Percentiles rank a stretch among this genome's conserved stretches.
Evolutionary conservation across 768 basidiomycete species (phyloP).

Genomic region (Xerocomus brunneocitrinus): DNA sequence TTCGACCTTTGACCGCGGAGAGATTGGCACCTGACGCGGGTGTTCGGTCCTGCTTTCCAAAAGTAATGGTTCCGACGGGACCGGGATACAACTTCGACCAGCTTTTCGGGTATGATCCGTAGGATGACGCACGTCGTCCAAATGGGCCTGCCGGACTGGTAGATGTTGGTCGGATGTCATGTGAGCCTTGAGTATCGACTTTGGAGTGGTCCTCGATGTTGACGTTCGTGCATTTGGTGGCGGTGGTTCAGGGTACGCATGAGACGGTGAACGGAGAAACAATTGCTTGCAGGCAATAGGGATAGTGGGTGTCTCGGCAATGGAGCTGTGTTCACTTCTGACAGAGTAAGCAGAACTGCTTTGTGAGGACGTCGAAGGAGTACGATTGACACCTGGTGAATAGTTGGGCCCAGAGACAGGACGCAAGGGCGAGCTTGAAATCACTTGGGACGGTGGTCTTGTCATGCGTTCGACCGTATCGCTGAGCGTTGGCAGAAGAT

Average conservation of each 20-base stretch:
- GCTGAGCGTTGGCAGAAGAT: conserved; percentile 63
- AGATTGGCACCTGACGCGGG: neutral
- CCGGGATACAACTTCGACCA: conserved; percentile 3
- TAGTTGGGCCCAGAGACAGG: neutral
- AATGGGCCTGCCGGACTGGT: conserved; percentile 7
- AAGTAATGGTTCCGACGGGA: conserved; percentile 7
- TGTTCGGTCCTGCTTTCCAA: conserved; percentile 8
- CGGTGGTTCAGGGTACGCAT: conserved; percentile 14
- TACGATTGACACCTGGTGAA: conserved; percentile 9
- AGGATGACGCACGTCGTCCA: conserved; percentile 6
- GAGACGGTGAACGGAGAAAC: conserved; percentile 8
- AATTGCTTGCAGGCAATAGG: conserved; percentile 2
- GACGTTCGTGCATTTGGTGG: conserved; percentile 6
- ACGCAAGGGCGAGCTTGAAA: conserved; percentile 8
- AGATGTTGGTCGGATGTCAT: conserved; percentile 15
- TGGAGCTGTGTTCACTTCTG: neutral
- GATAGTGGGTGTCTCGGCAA: neutral
- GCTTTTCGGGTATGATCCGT: conserved; percentile 13
- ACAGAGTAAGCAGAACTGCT: conserved; percentile 13
- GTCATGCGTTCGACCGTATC: conserved; percentile 79
- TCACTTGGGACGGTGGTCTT: conserved; percentile 38
- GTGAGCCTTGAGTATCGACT: conserved; percentile 28
- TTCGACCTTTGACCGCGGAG: conserved; percentile 12
- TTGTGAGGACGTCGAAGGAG: conserved; percentile 19
- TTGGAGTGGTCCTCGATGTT: conserved; percentile 30